Evolutionary conservation across 2,329 filamentous ascomycete species (phyloP).

Genomic region (Claviceps capensis): DNA sequence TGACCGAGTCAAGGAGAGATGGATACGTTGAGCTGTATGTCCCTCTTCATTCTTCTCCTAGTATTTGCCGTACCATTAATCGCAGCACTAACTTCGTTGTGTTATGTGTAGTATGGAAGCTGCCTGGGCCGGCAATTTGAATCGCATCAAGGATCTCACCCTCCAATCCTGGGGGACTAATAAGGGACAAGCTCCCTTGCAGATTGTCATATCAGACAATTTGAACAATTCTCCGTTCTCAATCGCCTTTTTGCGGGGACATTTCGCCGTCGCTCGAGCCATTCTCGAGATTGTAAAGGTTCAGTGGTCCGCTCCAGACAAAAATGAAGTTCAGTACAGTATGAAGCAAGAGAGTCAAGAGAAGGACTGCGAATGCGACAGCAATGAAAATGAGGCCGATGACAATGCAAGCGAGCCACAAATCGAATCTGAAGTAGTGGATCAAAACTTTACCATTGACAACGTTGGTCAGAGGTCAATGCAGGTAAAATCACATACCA

Average conservation of each 20-base stretch:
- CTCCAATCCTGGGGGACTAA: constrained; percentile 43
- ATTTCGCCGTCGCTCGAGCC: constrained; percentile 46
- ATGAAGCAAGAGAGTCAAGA: constrained; percentile 26
- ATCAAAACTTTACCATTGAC: constrained; percentile 61
- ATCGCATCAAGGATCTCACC: constrained; percentile 51
- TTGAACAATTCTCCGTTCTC: constrained; percentile 46
- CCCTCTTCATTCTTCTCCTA: background rate
- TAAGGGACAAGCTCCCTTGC: constrained; percentile 43
- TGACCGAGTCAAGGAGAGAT: constrained; percentile 37
- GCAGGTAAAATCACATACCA: constrained; percentile 50
- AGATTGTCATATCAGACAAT: constrained; percentile 45
- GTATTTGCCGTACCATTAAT: background rate
- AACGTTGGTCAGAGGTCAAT: constrained; percentile 57
- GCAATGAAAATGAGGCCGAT: constrained; percentile 20
- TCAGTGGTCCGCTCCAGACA: constrained; percentile 49
- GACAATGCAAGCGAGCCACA: constrained; percentile 25
- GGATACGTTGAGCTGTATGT: constrained; percentile 52
- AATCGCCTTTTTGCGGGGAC: constrained; percentile 52
- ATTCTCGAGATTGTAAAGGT: constrained; percentile 58
- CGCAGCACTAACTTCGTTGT: background rate
- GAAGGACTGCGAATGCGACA: constrained; percentile 23
- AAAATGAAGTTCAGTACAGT: constrained; percentile 35
- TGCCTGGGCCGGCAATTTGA: constrained; percentile 55
- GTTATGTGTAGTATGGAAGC: constrained; percentile 49
- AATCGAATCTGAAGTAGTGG: constrained; percentile 41